These are phyloP conservation scores for Dimargaris xerosporica DNA, from an alignment of 192 early-diverging fungal species.

Conservation along the genomic window DNA sequence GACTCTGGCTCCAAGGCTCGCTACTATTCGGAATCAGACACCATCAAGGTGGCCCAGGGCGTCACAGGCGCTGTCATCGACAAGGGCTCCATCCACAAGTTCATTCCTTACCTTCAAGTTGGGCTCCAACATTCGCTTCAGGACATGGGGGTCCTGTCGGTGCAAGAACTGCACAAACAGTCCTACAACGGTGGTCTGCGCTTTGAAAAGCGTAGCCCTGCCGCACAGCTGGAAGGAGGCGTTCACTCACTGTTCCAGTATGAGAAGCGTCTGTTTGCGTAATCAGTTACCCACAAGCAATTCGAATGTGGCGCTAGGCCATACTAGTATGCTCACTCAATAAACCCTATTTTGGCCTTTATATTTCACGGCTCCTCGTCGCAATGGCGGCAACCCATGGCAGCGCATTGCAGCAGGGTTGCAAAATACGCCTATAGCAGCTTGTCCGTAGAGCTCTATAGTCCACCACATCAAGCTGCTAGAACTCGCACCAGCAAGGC, in stretches of 20 bases:
- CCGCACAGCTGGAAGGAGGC: conserved; percentile 92
- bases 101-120: conserved; percentile 76
- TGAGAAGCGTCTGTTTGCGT: conserved; percentile 61
- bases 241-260: conserved; percentile 80
- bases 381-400: too few species aligned
- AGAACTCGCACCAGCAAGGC: too few species aligned
- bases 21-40: conserved; percentile 94
- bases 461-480: too few species aligned
- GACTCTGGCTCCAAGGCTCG: conserved; percentile 73
- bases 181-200: conserved; percentile 60
- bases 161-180: conserved; percentile 49
- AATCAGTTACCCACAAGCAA: conserved; percentile 5
- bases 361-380: too few species aligned
- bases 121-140: conserved; percentile 95
- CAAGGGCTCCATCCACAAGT: conserved; percentile 91
- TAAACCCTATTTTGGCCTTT: too few species aligned
- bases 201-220: conserved; percentile 87
- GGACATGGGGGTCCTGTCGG: conserved; percentile 75
- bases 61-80: conserved; percentile 95
- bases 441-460: too few species aligned
- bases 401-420: too few species aligned
- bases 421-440: too few species aligned
- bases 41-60: conserved; percentile 97
- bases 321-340: too few species aligned
- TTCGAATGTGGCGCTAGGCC: too few species aligned